Evolutionary conservation across 768 basidiomycete genomes (phyloP), one percentile per base, ranked within the genome.

Genomic region (Lentinula guzmanii): DNA sequence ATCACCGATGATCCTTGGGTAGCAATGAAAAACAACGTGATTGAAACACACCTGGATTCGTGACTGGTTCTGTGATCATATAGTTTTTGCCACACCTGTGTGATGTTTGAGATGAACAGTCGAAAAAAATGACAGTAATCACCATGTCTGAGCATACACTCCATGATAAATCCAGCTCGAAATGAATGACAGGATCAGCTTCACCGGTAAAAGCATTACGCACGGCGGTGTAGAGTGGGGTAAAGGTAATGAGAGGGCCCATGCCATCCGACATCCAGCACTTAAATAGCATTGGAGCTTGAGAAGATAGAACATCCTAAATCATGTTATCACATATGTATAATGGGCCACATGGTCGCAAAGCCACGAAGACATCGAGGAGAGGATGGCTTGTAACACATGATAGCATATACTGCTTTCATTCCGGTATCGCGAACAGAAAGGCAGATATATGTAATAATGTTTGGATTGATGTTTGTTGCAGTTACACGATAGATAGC

Each of bases 71-170:
- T 0, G 72, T 72, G 3, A 76, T 66, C 76, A 76, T 79, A 65
- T 86, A 86, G 58, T 83, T 74, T 64, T 86, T 86, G 11, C 55
- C 55, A 43, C 55, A 56, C 55, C 55, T 56, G 10, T 13, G 24
- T 11, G 18, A 28, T 6, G 34, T n/a, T 28, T 11, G 15, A 16
- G 3, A 24, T 8, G 7, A 41, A 21, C 34, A 21, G 34, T 31
- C 33, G 5, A 4, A 13, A 34, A 4, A 21, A 33, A 34, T 37
- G 34, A 8, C 11, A 9, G 1, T 37, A 54, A n/a, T n/a, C 1
- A 54, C 53, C 53, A 54, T 13, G 53, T 54, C 53, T 54, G 53
- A 11, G 53, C 53, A 54, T 2, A 39, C 2, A 41, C 53, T 21
- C 21, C 53, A 24, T 54, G 13, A 13, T 39, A 13, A 54, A 39